Percentiles rank a stretch among this genome's conserved stretches.
phyloP scores from a whole-genome alignment of 305 asterid species.

The Solanum hybrid region DNA sequence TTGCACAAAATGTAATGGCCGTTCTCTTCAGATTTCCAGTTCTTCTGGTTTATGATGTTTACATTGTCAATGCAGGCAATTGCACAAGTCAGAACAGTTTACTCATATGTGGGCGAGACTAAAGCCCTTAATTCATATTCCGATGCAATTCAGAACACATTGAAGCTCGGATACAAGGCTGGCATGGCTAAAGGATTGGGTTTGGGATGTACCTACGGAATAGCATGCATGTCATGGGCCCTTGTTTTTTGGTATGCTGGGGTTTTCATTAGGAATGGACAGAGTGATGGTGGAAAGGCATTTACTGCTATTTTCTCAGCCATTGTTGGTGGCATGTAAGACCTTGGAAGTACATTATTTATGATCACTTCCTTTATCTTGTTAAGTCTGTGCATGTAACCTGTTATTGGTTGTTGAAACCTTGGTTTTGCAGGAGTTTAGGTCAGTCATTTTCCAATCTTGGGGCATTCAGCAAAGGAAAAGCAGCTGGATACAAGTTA shows the following conservation, averaged over 20 bases:
- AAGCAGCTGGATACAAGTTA: conserved; percentile 86
- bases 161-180: conserved; percentile 91
- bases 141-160: conserved; percentile 78
- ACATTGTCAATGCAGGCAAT: conserved; percentile 50
- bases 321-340: conserved; percentile 98
- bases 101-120: conserved; percentile 86
- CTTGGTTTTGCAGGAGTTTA: conserved; percentile 64
- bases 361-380: background rate
- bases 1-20: background rate
- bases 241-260: conserved; percentile 99
- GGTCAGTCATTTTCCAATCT: conserved; percentile 96
- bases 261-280: conserved; percentile 85
- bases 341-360: background rate
- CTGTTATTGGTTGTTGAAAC: background rate
- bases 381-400: background rate
- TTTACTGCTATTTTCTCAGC: conserved; percentile 97
- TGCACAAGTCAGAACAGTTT: conserved; percentile 96
- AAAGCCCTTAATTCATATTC: conserved; percentile 77
- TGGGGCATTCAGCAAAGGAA: conserved; percentile 95
- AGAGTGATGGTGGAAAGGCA: conserved; percentile 92
- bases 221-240: conserved; percentile 99
- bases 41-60: background rate
- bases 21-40: background rate
- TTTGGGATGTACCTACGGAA: conserved; percentile 91
- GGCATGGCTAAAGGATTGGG: conserved; percentile 99